Evolutionary conservation across 2,329 filamentous ascomycete species (phyloP).

Genomic region (Fusarium xyrophilum): DNA sequence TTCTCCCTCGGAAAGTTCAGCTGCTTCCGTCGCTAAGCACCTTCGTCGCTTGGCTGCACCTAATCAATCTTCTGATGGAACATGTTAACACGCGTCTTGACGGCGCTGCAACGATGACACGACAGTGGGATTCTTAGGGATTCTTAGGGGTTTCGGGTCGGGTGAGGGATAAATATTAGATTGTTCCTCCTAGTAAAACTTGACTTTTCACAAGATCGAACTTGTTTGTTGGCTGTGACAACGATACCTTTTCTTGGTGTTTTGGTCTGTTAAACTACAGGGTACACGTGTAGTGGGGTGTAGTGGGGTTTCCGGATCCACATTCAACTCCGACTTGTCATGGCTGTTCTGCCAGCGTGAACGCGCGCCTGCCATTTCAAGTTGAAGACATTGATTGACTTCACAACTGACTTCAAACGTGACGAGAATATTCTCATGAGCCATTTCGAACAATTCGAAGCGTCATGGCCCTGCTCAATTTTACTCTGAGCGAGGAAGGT

Average conservation of each 20-base stretch:
- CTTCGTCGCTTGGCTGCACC: not conserved
- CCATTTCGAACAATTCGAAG: not conserved
- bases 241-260: not conserved
- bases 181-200: slow-evolving; percentile 7
- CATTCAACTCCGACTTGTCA: not conserved
- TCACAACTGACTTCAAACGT: not conserved
- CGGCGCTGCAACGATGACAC: slow-evolving; percentile 10
- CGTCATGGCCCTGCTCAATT: slow-evolving; percentile 68
- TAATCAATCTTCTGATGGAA: not conserved
- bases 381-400: not conserved
- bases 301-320: slow-evolving; percentile 3
- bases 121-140: no score
- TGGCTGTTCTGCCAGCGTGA: not conserved
- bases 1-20: slow-evolving; percentile 58
- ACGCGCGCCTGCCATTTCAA: not conserved
- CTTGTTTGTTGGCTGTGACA: not conserved
- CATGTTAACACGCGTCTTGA: not conserved
- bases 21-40: slow-evolving; percentile 54
- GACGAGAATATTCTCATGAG: not conserved
- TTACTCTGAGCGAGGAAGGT: slow-evolving; percentile 76
- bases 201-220: not conserved
- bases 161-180: not conserved
- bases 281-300: no score
- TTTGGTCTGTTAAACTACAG: not conserved
- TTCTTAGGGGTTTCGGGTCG: slow-evolving; percentile 12